Evolutionary conservation across 371 early-diverging fungal species (phyloP).

Genomic region (Lichtheimia corymbifera): DNA sequence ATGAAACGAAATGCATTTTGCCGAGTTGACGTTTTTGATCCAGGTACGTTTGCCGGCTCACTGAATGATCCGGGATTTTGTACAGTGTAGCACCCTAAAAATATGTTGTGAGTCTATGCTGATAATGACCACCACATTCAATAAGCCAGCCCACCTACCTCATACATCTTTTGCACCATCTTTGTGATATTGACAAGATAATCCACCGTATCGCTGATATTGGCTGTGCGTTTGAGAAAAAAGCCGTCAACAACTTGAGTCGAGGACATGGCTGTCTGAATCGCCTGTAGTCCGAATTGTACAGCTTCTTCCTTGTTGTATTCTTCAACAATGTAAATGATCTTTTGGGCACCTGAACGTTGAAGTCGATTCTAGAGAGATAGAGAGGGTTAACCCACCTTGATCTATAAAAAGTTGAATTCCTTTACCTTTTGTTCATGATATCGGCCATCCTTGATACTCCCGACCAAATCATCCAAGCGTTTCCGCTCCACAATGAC

Average conservation of each 20-base stretch:
- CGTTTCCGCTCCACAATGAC: conserved; percentile 93
- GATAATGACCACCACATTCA: neutral
- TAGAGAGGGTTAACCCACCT: neutral
- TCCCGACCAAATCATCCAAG: conserved; percentile 87
- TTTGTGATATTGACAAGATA: conserved; percentile 69
- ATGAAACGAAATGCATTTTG: conserved; percentile 50
- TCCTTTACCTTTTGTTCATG: conserved; percentile 89
- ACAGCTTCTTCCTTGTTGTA: conserved; percentile 51
- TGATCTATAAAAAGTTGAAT: neutral
- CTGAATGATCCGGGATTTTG: conserved; percentile 56
- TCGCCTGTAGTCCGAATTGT: conserved; percentile 55
- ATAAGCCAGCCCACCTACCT: conserved; percentile 22
- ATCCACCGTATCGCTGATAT: conserved; percentile 75
- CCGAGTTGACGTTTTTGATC: conserved; percentile 46
- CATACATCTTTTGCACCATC: conserved; percentile 46
- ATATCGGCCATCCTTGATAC: conserved; percentile 95
- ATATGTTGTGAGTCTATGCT: neutral
- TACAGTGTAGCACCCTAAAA: conserved; percentile 36
- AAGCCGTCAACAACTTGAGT: conserved; percentile 73
- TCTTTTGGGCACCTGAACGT: conserved; percentile 65
- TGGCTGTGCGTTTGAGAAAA: conserved; percentile 71
- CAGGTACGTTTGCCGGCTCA: conserved; percentile 55
- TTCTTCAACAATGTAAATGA: conserved; percentile 89
- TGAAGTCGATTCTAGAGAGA: conserved; percentile 63
- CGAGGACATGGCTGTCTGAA: conserved; percentile 70